A percentile compares a stretch with the other conserved stretches of the same genome.
These are phyloP conservation scores for Rhododendron ovatum DNA, from an alignment of 148 eudicot species.

Conservation along the genomic window DNA sequence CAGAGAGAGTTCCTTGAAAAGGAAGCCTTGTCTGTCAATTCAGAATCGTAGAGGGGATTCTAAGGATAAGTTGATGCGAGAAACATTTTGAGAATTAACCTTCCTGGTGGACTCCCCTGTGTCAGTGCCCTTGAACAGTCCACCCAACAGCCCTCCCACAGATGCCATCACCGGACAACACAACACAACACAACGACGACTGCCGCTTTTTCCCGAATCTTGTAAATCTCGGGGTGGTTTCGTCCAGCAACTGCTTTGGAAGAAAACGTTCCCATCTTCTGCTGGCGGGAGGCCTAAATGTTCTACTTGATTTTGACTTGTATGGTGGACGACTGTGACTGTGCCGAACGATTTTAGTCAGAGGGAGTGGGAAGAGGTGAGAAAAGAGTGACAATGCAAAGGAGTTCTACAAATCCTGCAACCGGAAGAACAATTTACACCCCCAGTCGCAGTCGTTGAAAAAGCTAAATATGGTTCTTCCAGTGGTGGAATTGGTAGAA, in stretches of 20 bases:
- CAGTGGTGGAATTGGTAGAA: too few species aligned
- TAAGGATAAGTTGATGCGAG: conserved; percentile 37
- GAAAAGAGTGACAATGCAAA: not conserved
- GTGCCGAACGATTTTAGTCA: too few species aligned
- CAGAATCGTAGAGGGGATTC: conserved; percentile 65
- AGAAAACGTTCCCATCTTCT: not conserved
- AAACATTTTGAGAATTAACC: conserved; percentile 41
- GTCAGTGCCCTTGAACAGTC: conserved; percentile 59
- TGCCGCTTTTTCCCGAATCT: conserved; percentile 9
- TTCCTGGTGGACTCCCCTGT: conserved; percentile 72
- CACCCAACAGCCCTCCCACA: conserved; percentile 59
- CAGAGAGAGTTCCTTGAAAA: conserved; percentile 26
- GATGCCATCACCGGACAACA: conserved; percentile 16
- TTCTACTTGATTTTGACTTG: not conserved
- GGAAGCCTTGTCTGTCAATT: conserved; percentile 50
- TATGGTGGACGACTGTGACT: too few species aligned
- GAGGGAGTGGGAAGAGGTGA: not conserved
- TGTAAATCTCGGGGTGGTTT: not conserved
- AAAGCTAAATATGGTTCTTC: too few species aligned
- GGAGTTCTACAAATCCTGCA: not conserved
- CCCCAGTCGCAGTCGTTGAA: too few species aligned
- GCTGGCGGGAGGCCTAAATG: not conserved
- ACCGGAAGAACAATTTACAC: not conserved
- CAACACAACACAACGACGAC: not conserved
- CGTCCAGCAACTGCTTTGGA: not conserved